These are phyloP conservation scores for Haplosporangium sp. DNA, from an alignment of 371 early-diverging fungal genomes.

Conservation along the genomic window DNA sequence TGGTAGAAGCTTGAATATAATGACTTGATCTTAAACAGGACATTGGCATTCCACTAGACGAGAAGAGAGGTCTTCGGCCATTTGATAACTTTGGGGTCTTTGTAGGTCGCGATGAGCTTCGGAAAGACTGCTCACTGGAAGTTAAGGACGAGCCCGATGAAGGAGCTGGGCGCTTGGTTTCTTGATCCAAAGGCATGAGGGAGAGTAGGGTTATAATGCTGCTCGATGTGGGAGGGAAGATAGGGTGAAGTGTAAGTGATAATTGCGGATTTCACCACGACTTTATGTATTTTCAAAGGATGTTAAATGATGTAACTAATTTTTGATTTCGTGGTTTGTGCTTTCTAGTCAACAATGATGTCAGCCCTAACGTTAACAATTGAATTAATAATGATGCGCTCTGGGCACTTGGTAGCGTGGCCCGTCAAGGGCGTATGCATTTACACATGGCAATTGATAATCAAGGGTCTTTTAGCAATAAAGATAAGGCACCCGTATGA, in stretches of 20 bases:
- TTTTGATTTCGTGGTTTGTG: no score
- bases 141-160: background rate
- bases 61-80: background rate
- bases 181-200: constrained; percentile 1
- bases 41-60: background rate
- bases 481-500: no score
- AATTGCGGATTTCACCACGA: background rate
- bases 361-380: no score
- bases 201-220: no score
- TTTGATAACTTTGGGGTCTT: constrained; percentile 12
- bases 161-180: constrained; percentile 12
- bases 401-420: background rate
- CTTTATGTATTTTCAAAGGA: background rate
- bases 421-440: no score
- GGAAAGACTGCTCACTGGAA: background rate
- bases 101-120: constrained; percentile 2
- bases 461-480: no score
- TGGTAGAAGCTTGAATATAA: background rate
- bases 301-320: no score
- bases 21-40: constrained; percentile 1
- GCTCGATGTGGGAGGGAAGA: background rate
- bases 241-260: background rate
- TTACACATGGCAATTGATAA: no score
- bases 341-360: no score
- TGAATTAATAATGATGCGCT: background rate